phyloP scores from a whole-genome alignment of 768 basidiomycete genomes.

The Dioszegia hungarica region DNA sequence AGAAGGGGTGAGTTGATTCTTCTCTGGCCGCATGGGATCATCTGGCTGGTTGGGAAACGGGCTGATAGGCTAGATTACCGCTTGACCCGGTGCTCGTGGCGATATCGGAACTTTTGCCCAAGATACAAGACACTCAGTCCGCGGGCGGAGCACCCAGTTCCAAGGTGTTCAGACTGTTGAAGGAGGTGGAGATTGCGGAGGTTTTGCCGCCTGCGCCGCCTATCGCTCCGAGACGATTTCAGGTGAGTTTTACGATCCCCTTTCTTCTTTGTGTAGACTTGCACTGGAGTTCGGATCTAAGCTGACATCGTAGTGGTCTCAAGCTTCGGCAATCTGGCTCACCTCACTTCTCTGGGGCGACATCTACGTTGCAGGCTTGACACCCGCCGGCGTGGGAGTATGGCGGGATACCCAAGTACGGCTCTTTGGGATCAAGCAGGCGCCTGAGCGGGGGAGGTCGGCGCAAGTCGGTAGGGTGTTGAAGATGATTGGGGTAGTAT shows the following conservation, averaged over 20 bases:
- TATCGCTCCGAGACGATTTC: constrained; percentile 66
- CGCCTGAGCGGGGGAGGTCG: constrained; percentile 61
- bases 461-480: constrained; percentile 40
- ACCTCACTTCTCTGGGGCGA: constrained; percentile 94
- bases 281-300: no score
- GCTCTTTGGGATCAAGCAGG: constrained; percentile 85
- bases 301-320: constrained; percentile 70
- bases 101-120: constrained; percentile 81
- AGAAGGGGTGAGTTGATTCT: constrained; percentile 86
- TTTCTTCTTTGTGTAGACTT: no score
- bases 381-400: constrained; percentile 64
- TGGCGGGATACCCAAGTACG: constrained; percentile 89
- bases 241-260: constrained; percentile 53
- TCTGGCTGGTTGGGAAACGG: neutral
- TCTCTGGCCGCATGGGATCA: no score
- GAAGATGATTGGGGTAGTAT: constrained; percentile 17
- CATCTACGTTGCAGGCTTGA: constrained; percentile 83
- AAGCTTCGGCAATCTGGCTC: constrained; percentile 84
- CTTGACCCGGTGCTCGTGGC: constrained; percentile 80
- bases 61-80: constrained; percentile 60
- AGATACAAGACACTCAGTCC: constrained; percentile 72
- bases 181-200: constrained; percentile 63
- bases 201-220: constrained; percentile 69
- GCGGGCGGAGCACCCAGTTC: constrained; percentile 61
- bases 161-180: constrained; percentile 69